These are phyloP conservation scores for Wickerhamomyces mucosus DNA, from an alignment of 805 yeast genomes.

Conservation along the genomic window DNA sequence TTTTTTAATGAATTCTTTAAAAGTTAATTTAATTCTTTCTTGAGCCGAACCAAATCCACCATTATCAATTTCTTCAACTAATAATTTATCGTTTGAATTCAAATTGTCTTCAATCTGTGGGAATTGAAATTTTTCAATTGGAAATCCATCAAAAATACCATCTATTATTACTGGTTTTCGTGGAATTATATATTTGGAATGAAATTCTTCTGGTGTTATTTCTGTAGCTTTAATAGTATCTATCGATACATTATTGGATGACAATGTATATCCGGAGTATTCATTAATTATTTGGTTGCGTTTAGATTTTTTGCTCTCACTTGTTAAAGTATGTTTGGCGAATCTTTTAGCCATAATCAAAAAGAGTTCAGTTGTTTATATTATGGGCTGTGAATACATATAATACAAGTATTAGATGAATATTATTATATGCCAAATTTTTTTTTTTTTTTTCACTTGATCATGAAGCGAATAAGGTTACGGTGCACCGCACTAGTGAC, in stretches of 20 bases:
- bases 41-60: conserved; percentile 68
- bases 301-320: no score
- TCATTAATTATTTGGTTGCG: no score
- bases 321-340: no score
- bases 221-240: conserved; percentile 2
- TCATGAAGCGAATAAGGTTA: no score
- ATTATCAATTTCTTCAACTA: conserved; percentile 47
- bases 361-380: no score
- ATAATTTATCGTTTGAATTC: conserved; percentile 26
- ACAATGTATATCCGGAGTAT: conserved; percentile 8
- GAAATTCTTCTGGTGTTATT: conserved; percentile 5
- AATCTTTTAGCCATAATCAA: no score
- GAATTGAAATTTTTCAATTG: conserved; percentile 25
- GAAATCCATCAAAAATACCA: conserved; percentile 28
- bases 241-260: neutral
- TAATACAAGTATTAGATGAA: no score
- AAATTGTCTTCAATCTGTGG: conserved; percentile 29
- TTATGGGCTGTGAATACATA: no score
- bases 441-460: no score
- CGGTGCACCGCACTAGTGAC: no score
- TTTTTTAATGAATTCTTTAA: conserved; percentile 37
- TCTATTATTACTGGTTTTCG: conserved; percentile 39
- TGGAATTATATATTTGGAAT: conserved; percentile 7
- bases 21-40: conserved; percentile 38
- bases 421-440: no score